Base-by-base conservation (phyloP, 2,329 filamentous ascomycete genomes). In the Fusarium algeriense region DNA sequence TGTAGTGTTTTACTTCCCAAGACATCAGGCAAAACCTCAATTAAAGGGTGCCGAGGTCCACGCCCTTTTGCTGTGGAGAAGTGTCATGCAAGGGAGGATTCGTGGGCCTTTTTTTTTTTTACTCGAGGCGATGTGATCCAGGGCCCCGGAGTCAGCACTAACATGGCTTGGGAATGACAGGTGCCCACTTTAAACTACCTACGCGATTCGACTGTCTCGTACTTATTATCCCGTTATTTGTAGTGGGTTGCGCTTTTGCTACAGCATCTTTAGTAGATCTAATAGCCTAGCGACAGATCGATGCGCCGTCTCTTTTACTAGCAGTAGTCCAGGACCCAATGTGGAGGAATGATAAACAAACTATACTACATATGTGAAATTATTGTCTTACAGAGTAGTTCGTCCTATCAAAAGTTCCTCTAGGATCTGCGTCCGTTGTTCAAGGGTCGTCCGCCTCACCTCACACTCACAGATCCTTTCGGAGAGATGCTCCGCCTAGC, bases 51-150 rank as follows among this genome's bases (percentile, higher is more conserved):
- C 23, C 5, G 23, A 23, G 23, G 23, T 23, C 1, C 23, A 23
- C 62, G 62, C 62, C 62, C 62, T 65, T 64, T 34, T 2, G 10
- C 14, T 37, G 62, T 65, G 62, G 62, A 23, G 14, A 60, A 9
- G 23, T 44, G 50, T 34, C 50, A 53, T 63, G 34, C 48, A 64
- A 59, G 60, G 60, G 43, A 41, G 20, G 30, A 5, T 19, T 26
- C 38, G 7, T 50, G 20, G n/a, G 60, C 23, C n/a, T 32, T 13
- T 56, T 26, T 64, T 56, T 26, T 64, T 41, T 19, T 23, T 19
- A 5, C 46, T 53, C 26, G 19, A 59, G 35, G 44, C 41, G 28
- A 37, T 6, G 19, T 7, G 26, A 20, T 44, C 23, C 7, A 49
- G 8, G 9, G 38, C 13, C 32, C 26, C 37, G 14, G 12, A n/a